These are phyloP conservation scores for Aschersonia sp. DNA, from an alignment of 2,329 filamentous ascomycete species.

Conservation along the genomic window DNA sequence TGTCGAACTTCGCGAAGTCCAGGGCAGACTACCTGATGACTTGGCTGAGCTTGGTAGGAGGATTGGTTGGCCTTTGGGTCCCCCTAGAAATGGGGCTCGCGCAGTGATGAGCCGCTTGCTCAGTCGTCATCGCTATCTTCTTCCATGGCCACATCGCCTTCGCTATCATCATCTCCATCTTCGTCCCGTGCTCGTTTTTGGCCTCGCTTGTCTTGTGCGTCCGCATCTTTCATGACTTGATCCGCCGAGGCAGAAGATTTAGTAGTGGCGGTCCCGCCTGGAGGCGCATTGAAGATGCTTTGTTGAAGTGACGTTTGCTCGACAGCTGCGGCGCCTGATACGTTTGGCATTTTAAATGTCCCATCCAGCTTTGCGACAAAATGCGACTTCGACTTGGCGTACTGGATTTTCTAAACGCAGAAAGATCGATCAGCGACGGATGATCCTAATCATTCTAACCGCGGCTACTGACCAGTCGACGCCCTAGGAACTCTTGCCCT, in stretches of 20 bases:
- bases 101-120: conserved; percentile 4
- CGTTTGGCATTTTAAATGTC: conserved; percentile 59
- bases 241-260: conserved; percentile 34
- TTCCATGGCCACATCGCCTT: conserved; percentile 54
- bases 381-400: conserved; percentile 80
- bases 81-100: conserved; percentile 48
- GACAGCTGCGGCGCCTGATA: conserved; percentile 35
- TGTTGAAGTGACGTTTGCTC: conserved; percentile 62
- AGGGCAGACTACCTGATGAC: conserved; percentile 62
- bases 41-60: conserved; percentile 81
- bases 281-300: conserved; percentile 62
- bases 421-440: not conserved
- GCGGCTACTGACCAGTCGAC: conserved; percentile 54
- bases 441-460: not conserved
- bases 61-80: conserved; percentile 63
- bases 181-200: conserved; percentile 58
- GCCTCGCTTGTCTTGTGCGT: conserved; percentile 39
- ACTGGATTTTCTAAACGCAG: conserved; percentile 62
- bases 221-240: conserved; percentile 33
- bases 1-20: conserved; percentile 49
- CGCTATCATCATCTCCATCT: conserved; percentile 55
- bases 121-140: conserved; percentile 61
- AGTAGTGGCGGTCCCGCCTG: conserved; percentile 33
- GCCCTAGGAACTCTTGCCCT: conserved; percentile 73
- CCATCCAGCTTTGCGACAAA: conserved; percentile 84